A percentile compares a stretch with the other conserved stretches of the same genome.
Evolutionary conservation across 768 basidiomycete genomes (phyloP).

Genomic region (Tricholoma matsutake): DNA sequence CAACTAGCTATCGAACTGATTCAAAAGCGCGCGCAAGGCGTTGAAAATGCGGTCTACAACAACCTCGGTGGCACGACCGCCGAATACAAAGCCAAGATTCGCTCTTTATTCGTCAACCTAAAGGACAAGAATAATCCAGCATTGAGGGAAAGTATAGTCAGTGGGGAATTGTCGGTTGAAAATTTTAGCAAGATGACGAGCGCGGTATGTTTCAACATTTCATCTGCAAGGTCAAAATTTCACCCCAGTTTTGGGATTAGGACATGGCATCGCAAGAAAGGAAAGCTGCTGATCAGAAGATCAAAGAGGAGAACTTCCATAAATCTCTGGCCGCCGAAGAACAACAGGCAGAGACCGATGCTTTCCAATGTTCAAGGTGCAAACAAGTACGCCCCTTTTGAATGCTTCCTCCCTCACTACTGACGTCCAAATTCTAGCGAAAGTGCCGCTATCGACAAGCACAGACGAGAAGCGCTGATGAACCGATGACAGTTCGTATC

Average conservation of each 20-base stretch:
- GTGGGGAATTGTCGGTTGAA: constrained; percentile 69
- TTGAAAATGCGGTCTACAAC: constrained; percentile 67
- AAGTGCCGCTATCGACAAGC: constrained; percentile 94
- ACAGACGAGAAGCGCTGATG: constrained; percentile 96
- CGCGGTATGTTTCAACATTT: constrained; percentile 46
- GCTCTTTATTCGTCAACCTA: constrained; percentile 87
- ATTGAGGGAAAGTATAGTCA: constrained; percentile 80
- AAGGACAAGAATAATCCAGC: constrained; percentile 94
- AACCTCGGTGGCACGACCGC: constrained; percentile 42
- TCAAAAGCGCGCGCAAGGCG: constrained; percentile 55
- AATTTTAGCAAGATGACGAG: constrained; percentile 80
- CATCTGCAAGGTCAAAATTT: not conserved
- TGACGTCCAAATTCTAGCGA: constrained; percentile 39
- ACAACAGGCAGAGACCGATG: constrained; percentile 92
- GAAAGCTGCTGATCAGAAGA: constrained; percentile 77
- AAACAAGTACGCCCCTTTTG: constrained; percentile 57
- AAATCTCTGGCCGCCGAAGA: constrained; percentile 88
- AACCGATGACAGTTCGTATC: constrained; percentile 89
- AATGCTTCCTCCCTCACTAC: not conserved
- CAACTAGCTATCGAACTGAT: constrained; percentile 68
- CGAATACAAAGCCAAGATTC: constrained; percentile 75
- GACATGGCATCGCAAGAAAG: constrained; percentile 97
- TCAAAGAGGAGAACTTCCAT: constrained; percentile 84
- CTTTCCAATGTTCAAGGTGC: constrained; percentile 95
- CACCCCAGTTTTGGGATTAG: constrained; percentile 34